Percentiles rank a stretch among this genome's conserved stretches.
These are phyloP conservation scores for Graphilbum ipis-grandicollis DNA, from an alignment of 2,329 filamentous ascomycete genomes.

Conservation along the genomic window DNA sequence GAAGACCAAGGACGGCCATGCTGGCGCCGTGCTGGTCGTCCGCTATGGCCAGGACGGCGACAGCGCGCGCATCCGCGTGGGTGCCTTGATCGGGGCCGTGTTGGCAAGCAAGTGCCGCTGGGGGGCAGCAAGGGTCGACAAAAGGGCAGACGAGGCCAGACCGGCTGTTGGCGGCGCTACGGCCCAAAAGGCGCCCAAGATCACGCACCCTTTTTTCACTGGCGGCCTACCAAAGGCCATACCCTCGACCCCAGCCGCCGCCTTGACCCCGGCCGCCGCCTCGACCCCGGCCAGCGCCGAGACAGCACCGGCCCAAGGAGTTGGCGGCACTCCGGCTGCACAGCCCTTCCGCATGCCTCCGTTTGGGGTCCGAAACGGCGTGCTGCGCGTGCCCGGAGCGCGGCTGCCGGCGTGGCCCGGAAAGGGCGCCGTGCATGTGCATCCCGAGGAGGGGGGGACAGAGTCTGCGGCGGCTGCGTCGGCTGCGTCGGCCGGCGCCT, in stretches of 20 bases:
- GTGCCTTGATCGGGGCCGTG: conserved; percentile 3
- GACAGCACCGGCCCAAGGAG: no score
- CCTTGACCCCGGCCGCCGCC: no score
- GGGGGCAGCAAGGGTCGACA: no score
- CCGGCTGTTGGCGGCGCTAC: no score
- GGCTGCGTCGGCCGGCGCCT: background rate
- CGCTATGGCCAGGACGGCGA: conserved; percentile 4
- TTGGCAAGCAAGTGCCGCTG: conserved; percentile 1
- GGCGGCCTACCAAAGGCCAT: conserved; percentile 33
- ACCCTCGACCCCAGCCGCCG: no score
- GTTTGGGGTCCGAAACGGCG: conserved; percentile 26
- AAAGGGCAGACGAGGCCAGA: no score
- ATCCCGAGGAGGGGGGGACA: background rate
- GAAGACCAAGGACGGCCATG: conserved; percentile 1
- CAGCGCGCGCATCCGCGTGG: conserved; percentile 3
- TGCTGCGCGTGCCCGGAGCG: conserved; percentile 46
- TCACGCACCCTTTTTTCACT: conserved; percentile 48
- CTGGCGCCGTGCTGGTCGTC: background rate
- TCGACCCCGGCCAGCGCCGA: no score
- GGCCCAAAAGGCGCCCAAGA: conserved; percentile 8
- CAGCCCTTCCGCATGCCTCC: conserved; percentile 16
- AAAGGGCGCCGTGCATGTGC: conserved; percentile 43
- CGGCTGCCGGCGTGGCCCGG: conserved; percentile 56
- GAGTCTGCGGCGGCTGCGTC: conserved; percentile 15
- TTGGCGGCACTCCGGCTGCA: no score